Percentiles rank a stretch among this genome's conserved stretches.
Evolutionary conservation across 208 protist species (phyloP).

Genomic region (Naegleria gruberi): DNA sequence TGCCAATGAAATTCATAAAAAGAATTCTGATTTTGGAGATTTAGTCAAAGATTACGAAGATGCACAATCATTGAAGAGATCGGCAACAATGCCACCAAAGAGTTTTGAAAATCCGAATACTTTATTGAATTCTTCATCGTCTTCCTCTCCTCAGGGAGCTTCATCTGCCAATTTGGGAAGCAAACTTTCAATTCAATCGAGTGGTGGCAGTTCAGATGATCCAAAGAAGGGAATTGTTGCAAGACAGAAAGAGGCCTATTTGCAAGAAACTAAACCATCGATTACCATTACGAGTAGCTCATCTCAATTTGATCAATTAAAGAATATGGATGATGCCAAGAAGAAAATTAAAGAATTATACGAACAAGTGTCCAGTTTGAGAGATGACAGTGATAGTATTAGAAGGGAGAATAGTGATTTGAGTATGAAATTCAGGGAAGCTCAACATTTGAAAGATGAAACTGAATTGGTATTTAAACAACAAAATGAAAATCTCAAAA

Average conservation of each 20-base stretch:
- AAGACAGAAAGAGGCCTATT: not conserved
- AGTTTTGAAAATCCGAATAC: not conserved
- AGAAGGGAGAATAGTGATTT: not conserved
- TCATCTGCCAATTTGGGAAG: not conserved
- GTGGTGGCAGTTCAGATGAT: not conserved
- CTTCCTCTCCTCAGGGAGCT: not conserved
- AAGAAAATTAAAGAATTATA: not conserved
- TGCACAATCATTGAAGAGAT: not conserved
- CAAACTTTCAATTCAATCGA: not conserved
- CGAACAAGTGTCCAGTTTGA: not conserved
- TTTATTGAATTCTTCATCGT: not conserved
- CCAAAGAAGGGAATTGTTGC: not conserved
- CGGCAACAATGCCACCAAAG: not conserved
- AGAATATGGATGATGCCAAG: not conserved
- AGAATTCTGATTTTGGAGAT: not conserved
- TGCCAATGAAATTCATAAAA: not conserved
- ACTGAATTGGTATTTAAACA: slow-evolving; percentile 24
- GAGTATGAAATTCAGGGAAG: slow-evolving; percentile 18
- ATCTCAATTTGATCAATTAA: not conserved
- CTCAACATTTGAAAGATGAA: slow-evolving; percentile 24
- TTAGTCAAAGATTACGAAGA: not conserved
- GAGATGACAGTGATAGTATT: not conserved
- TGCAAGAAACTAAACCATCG: not conserved
- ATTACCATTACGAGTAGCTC: not conserved
- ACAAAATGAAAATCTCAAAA: slow-evolving; percentile 32